Evolutionary conservation across 2,329 filamentous ascomycete genomes (phyloP), one percentile per base, ranked within the genome.

Genomic region (Pestalotiopsis sp.): DNA sequence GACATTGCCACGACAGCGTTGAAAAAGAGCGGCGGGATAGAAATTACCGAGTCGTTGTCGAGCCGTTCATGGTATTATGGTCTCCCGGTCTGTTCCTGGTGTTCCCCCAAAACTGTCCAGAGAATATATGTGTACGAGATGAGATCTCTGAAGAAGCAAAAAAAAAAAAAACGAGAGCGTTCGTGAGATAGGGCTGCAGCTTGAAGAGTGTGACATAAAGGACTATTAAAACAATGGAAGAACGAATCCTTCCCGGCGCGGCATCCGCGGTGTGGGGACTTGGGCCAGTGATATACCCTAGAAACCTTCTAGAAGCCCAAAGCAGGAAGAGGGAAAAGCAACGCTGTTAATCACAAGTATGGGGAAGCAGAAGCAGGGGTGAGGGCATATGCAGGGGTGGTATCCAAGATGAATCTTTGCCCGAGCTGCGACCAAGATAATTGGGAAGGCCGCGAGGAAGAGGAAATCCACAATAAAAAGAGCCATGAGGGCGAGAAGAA

Each of bases 1-100:
- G 73, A 70, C 66, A 68, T 67, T 49, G 13, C 64, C 36, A 39
- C 45, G 57, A 64, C 52, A 7, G 52, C 23, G 13, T 64, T 36
- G 41, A n/a, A 4, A 27, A 14, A 5, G 31, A 13, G 57, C 57
- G 57, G 57, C 23, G 27, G 59, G 20, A 39, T 49, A 58, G 27
- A 11, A 27, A 20, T 23, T 58, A 65, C 25, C 9, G 5, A 23
- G 41, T 14, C 25, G 27, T 39, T 39, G 59, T 57, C 63, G 41
- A 38, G 31, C 36, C 14, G 63, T 20, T 65, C 63, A 65, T 65
- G 36, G 61, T 20, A 23, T 25, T 61, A 9, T n/a, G 17, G 14
- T 52, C 17, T n/a, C 9, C 45, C 9, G 45, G 20, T 59, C 14
- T 36, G 57, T 27, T 25, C 11, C 11, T 59, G 7, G 57, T 59